Conservation (phyloP, 78 protist genomes). For the slime mould (Dictyostelium discoideum) region DNA sequence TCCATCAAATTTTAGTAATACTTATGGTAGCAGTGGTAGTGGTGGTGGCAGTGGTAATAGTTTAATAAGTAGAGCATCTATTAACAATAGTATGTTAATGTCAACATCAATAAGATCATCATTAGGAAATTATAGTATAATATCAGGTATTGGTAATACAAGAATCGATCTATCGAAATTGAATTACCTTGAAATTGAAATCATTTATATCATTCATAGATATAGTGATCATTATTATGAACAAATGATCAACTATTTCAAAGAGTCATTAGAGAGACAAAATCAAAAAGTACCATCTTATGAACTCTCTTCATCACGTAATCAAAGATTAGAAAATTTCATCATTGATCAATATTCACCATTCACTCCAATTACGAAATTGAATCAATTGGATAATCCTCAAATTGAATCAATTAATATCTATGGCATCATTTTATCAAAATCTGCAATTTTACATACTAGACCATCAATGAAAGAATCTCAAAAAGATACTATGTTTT, state of each 20-base stretch:
- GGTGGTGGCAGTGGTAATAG: not conserved
- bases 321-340: not conserved
- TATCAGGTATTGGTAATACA: not conserved
- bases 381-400: not conserved
- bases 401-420: not conserved
- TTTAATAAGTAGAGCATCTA: not conserved
- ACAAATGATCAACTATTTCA: not conserved
- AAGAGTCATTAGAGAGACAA: not conserved
- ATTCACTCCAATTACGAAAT: not conserved
- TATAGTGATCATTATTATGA: constrained; percentile 16
- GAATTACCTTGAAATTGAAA: constrained; percentile 47
- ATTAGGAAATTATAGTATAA: not conserved
- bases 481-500: not conserved
- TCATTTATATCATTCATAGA: constrained; percentile 24
- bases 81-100: not conserved
- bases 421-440: not conserved
- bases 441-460: constrained; percentile 37
- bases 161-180: constrained; percentile 3
- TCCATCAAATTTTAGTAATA: not conserved
- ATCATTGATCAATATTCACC: not conserved
- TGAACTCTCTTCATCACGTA: not conserved
- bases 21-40: not conserved
- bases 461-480: not conserved
- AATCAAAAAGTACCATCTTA: not conserved
- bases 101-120: not conserved